Conservation (phyloP, 768 basidiomycete species). For the Termitomyces sp. region DNA sequence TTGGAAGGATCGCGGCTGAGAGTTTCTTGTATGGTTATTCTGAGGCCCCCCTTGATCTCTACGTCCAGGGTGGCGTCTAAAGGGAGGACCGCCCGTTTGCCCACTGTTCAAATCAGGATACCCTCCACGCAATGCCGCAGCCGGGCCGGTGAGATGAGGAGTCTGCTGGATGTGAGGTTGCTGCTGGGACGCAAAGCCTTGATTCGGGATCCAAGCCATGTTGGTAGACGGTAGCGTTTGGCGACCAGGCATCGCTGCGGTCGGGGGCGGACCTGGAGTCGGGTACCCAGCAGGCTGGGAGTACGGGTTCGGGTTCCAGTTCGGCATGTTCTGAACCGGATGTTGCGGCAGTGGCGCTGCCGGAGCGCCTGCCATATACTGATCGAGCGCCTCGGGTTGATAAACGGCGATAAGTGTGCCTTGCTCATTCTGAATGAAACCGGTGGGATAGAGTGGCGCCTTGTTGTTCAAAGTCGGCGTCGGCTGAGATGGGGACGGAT, state of each 20-base stretch:
- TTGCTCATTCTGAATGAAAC: constrained; percentile 71
- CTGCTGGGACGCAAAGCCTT: constrained; percentile 18
- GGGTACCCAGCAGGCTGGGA: constrained; percentile 24
- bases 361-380: constrained; percentile 56
- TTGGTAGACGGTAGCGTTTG: constrained; percentile 17
- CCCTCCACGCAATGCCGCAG: constrained; percentile 17
- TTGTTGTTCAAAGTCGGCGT: constrained; percentile 27
- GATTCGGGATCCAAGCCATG: constrained; percentile 23
- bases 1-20: constrained; percentile 20
- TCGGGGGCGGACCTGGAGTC: constrained; percentile 25
- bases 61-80: constrained; percentile 24
- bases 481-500: constrained; percentile 24
- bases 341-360: constrained; percentile 19
- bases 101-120: constrained; percentile 17
- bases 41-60: constrained; percentile 23
- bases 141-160: constrained; percentile 13
- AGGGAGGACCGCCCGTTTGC: constrained; percentile 12
- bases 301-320: constrained; percentile 28
- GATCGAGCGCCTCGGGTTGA: constrained; percentile 64
- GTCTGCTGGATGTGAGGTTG: constrained; percentile 10
- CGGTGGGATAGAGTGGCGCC: constrained; percentile 60
- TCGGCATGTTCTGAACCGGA: constrained; percentile 24
- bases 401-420: constrained; percentile 73
- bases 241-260: constrained; percentile 20
- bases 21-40: constrained; percentile 20